Base-by-base conservation (phyloP, 2,329 filamentous ascomycete genomes). In the Bipolaris gigantea region DNA sequence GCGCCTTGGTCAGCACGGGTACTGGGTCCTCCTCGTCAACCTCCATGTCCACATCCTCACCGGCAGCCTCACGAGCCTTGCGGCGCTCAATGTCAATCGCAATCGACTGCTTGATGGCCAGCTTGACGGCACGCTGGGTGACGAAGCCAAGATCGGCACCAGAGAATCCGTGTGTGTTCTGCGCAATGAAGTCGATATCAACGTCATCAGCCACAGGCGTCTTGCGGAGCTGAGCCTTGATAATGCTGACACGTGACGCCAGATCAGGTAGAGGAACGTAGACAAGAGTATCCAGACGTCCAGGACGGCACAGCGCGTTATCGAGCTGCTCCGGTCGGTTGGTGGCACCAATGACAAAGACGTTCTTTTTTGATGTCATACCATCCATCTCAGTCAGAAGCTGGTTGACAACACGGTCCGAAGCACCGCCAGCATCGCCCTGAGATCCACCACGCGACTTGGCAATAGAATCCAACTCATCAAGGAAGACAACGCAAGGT, bases 281-380 rank as follows among this genome's bases (percentile, higher is more conserved):
- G 77, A 99, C 94, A 64, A 99, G 87, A 34, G 93, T 97, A 77
- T 99, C 94, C 44, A 99, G 89, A 92, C 94, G 94, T 67, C 94
- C 94, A 53, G 94, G 94, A 85, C 94, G 92, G 85, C 93, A 97
- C 68, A 99, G 85, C 67, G 94, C 94, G 75, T 94, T 94, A 77
- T 99, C 94, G 56, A 99, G 89, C 82, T 97, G 94, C 82, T 99
- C 94, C 39, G 94, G 94, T 81, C 94, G 86, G 83, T 99, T 99
- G 78, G 94, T 99, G 41, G 94, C 94, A 76, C 94, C 94, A 69
- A 99, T 99, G 63, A 99, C 94, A 79, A 99, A 99, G 62, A 99
- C 94, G 76, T 99, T 99, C 89, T 99, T 99, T 90, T 99, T 99
- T 35, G 93, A 97, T 41, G 93, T 97, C 93, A 97, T 97, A 70